Evolutionary conservation across 2,329 filamentous ascomycete species (phyloP), one percentile per base, ranked within the genome.

Genomic region (Xylaria sp.): DNA sequence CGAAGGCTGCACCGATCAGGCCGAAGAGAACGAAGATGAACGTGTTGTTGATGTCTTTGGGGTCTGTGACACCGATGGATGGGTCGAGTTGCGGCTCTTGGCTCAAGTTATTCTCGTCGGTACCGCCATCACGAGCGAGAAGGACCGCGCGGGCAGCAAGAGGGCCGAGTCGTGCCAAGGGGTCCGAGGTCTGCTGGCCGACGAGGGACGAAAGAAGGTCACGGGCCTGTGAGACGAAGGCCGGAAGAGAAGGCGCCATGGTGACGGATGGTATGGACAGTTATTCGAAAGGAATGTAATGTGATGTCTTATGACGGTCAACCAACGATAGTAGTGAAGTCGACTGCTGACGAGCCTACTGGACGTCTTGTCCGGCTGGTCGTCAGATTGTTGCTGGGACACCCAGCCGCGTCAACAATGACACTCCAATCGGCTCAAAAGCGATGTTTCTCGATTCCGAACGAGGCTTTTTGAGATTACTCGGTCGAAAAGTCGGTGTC

Each of bases 11-110:
- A 39, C 90, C 91, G 55, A 97, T 85, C 16, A 97, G 74, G 9
- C 90, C 93, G 72, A 97, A 96, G 0, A 97, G 79, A 0, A 88
- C 87, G 71, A 97, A 90, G 68, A 96, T 85, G 60, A 86, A 90
- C 18, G 80, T 83, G 70, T 88, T 87, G 75, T 82, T 85, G 74
- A 86, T 84, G 59, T 81, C 68, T 46, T 79, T 73, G 1, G 83
- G 82, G 60, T 78, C 74, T n/a, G 83, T 78, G 10, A 80, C 76
- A 59, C 84, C 85, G 2, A 64, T 60, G 8, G 71, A 69, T 0
- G 82, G 78, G 65, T 83, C 71, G 1, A 70, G 19, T 2, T 73
- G 68, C 18, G 70, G 66, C 23, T 69, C 65, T 49, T 55, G n/a
- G 23, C 13, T 51, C 11, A 9, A 7, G 42, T 44, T 35, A 1